Evolutionary conservation across 805 yeast genomes (phyloP).

Genomic region (Barnettozyma sp.): DNA sequence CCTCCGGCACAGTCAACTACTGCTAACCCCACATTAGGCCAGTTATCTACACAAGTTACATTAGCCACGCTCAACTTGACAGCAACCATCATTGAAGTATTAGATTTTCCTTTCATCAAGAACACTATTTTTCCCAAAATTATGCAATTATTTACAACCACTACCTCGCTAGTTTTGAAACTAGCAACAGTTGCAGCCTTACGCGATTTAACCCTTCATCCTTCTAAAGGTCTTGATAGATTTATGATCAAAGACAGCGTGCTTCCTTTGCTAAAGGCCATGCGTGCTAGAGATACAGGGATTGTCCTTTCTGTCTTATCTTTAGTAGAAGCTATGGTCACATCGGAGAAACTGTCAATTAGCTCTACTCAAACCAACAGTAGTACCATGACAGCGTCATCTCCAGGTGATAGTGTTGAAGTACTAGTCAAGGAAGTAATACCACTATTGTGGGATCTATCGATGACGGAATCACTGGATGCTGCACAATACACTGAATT

Average conservation of each 20-base stretch:
- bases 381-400: background rate
- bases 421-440: constrained; percentile 41
- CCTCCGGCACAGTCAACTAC: constrained; percentile 3
- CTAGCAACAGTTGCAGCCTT: constrained; percentile 58
- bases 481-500: constrained; percentile 36
- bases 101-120: constrained; percentile 67
- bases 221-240: constrained; percentile 58
- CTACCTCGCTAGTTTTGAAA: constrained; percentile 78
- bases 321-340: constrained; percentile 4
- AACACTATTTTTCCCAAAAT: constrained; percentile 69
- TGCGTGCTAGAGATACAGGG: constrained; percentile 70
- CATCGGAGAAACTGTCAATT: background rate
- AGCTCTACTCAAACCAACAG: background rate
- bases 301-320: constrained; percentile 45
- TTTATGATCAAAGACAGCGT: constrained; percentile 68
- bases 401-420: constrained; percentile 1
- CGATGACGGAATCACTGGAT: constrained; percentile 40
- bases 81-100: constrained; percentile 34
- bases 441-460: constrained; percentile 45
- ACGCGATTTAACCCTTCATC: constrained; percentile 40
- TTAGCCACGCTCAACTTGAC: constrained; percentile 43
- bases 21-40: constrained; percentile 12
- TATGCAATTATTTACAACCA: constrained; percentile 68
- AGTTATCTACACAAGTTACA: constrained; percentile 37
- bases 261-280: constrained; percentile 66